phyloP scores from a whole-genome alignment of 2,329 filamentous ascomycete species.

The Colletotrichum lini region DNA sequence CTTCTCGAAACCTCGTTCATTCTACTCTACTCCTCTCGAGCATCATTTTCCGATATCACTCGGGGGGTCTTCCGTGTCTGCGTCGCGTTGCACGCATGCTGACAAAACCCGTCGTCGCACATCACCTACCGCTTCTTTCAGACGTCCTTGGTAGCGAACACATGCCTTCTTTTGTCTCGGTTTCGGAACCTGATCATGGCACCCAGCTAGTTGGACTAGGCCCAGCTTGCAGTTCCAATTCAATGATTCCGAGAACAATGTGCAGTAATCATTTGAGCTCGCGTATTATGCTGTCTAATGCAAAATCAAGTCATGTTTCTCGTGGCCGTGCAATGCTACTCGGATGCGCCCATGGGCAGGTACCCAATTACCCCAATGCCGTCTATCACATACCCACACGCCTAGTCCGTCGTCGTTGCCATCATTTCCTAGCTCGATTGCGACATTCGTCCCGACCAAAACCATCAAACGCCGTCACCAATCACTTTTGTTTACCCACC shows the following conservation, averaged over 20 bases:
- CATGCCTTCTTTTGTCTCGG: neutral
- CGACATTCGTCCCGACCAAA: slow-evolving; percentile 27
- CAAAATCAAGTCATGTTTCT: slow-evolving; percentile 15
- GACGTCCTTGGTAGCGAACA: neutral
- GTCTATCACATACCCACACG: slow-evolving; percentile 2
- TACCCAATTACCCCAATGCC: slow-evolving; percentile 5
- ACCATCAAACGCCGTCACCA: slow-evolving; percentile 30
- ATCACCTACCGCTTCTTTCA: neutral
- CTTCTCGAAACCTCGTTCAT: slow-evolving; percentile 13
- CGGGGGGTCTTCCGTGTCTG: slow-evolving; percentile 20
- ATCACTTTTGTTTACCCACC: slow-evolving; percentile 14
- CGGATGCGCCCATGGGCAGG: slow-evolving; percentile 13
- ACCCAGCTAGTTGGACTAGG: neutral
- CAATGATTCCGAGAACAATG: neutral
- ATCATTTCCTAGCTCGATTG: slow-evolving; percentile 29
- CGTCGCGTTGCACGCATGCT: slow-evolving; percentile 3
- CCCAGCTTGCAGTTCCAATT: neutral
- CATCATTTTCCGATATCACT: slow-evolving; percentile 44
- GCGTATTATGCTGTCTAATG: slow-evolving; percentile 22
- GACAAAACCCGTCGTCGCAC: neutral
- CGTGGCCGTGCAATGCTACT: slow-evolving; percentile 26
- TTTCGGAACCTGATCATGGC: neutral
- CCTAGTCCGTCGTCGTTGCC: slow-evolving; percentile 11
- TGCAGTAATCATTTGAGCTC: neutral
- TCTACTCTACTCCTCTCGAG: slow-evolving; percentile 32